Conservation (phyloP, 805 yeast species). For the Sugiyamaella floridensis region DNA sequence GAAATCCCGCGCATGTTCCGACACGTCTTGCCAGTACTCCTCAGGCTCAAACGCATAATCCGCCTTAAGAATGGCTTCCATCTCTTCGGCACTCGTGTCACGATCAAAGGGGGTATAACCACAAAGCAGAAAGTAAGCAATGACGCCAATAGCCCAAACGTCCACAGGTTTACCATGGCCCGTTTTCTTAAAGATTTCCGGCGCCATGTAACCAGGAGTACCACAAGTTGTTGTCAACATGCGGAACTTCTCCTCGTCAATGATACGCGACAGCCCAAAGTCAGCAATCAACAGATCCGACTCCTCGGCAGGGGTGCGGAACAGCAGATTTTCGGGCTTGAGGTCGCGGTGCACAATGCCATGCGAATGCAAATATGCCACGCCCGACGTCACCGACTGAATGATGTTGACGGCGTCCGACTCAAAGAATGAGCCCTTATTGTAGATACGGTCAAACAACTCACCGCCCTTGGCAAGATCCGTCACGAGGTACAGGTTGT, state of each 20-base stretch:
- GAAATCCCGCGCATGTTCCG: conserved; percentile 51
- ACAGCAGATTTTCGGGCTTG: conserved; percentile 64
- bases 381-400: conserved; percentile 45
- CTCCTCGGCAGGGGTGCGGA: conserved; percentile 35
- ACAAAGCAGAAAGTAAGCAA: conserved; percentile 60
- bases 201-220: conserved; percentile 70
- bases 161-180: conserved; percentile 60
- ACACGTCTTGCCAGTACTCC: conserved; percentile 47
- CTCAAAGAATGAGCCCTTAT: conserved; percentile 41
- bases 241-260: conserved; percentile 34
- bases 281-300: conserved; percentile 47
- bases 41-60: conserved; percentile 59
- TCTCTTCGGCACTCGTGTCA: conserved; percentile 61
- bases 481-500: conserved; percentile 48
- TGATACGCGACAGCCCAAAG: conserved; percentile 56
- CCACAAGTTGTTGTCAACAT: conserved; percentile 50
- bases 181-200: conserved; percentile 49
- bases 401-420: conserved; percentile 45
- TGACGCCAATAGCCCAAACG: conserved; percentile 71
- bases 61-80: conserved; percentile 51
- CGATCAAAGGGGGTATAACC: conserved; percentile 78
- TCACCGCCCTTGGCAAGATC: conserved; percentile 66
- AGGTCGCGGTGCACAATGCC: conserved; percentile 64
- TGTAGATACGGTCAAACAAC: conserved; percentile 51
- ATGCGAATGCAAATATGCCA: conserved; percentile 50